Percentiles rank a stretch among this genome's conserved stretches.
These are phyloP conservation scores for Wickerhamomyces sp. DNA, from an alignment of 1,139 yeast genomes.

Conservation along the genomic window DNA sequence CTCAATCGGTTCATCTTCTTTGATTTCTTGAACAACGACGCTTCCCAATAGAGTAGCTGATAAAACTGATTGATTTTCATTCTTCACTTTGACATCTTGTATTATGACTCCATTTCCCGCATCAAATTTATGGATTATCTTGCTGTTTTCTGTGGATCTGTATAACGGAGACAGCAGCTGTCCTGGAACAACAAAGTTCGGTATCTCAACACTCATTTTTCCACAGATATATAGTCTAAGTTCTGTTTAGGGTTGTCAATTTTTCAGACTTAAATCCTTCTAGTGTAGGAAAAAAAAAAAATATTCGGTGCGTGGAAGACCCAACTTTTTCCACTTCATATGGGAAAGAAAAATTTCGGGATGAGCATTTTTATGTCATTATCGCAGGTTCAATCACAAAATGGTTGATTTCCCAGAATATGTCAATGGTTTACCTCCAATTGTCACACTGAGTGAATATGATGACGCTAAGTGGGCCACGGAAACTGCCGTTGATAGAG, in stretches of 20 bases:
- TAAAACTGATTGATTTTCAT: slow-evolving; percentile 36
- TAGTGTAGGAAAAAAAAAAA: neutral
- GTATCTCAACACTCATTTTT: slow-evolving; percentile 21
- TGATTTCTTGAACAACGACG: slow-evolving; percentile 31
- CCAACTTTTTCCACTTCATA: neutral
- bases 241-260: neutral
- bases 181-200: slow-evolving; percentile 63
- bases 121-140: slow-evolving; percentile 32
- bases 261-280: neutral
- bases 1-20: slow-evolving; percentile 8
- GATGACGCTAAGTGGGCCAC: slow-evolving; percentile 51
- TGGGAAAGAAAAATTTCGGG: neutral
- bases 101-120: slow-evolving; percentile 44
- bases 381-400: neutral
- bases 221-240: neutral
- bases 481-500: slow-evolving; percentile 44
- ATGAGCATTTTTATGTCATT: neutral
- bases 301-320: neutral
- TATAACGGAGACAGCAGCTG: slow-evolving; percentile 51
- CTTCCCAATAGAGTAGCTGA: slow-evolving; percentile 66
- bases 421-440: slow-evolving; percentile 45
- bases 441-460: slow-evolving; percentile 39
- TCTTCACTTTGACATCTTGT: slow-evolving; percentile 23
- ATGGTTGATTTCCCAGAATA: slow-evolving; percentile 33
- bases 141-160: slow-evolving; percentile 21